Evolutionary conservation across 2,329 filamentous ascomycete species (phyloP), one percentile per base, ranked within the genome.

Genomic region (Taxawa tesnikishii): DNA sequence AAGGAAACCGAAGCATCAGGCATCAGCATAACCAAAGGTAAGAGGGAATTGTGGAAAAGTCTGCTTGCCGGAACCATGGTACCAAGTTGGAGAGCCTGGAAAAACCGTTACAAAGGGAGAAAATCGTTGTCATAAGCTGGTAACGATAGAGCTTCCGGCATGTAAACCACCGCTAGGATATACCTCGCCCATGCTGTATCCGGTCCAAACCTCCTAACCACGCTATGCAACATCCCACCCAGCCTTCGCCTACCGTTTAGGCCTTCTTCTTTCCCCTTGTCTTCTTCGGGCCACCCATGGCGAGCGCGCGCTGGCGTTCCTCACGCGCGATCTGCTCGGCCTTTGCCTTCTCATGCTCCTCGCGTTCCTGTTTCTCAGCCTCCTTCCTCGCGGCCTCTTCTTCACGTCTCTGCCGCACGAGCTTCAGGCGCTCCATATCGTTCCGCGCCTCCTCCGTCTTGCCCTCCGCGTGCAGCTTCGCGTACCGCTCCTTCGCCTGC

Each of bases 381-480:
- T 83, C 73, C 67, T 88, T 87, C 47, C 84, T 67, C 17, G 77
- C 81, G 32, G 83, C 75, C 50, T 93, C 88, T 13, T 79, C 78
- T 49, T 83, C 87, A 41, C 90, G 74, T 63, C 84, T 80, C 68
- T 94, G 83, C 29, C 78, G 75, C 44, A 98, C 84, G 38, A 88
- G 54, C 55, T 67, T 75, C 49, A 98, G 62, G 34, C 90, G 73
- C 37, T 84, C 88, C 45, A 96, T 53, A 59, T 98, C 90, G 4
- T 83, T 79, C 55, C 83, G 80, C 29, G 88, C 87, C 67, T 94
- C 83, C 39, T 98, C 90, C 27, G 90, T 96, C 75, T 96, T 96
- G 49, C 88, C 88, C 51, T 85, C 81, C 36, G 85, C 83, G 50
- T 94, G 88, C 47, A 94, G 58, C 62, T 92, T 93, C 66, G 84